Conservation (phyloP, 306 rosid species). For the Chamaecrista fasciculata region DNA sequence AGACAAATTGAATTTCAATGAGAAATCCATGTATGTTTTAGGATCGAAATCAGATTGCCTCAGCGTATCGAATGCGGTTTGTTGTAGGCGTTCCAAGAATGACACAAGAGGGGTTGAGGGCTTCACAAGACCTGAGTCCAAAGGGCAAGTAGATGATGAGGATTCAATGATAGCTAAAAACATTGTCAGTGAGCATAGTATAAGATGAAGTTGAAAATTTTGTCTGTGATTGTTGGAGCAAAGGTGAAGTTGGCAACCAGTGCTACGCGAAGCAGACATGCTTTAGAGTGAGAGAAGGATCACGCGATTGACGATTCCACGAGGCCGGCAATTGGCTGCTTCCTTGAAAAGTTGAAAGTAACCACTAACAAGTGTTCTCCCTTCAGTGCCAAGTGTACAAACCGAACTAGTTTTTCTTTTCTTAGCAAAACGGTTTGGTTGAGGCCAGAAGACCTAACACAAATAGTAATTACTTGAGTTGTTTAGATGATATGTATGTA, state of each 20-base stretch:
- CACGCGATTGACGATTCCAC: too few species aligned
- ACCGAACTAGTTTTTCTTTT: too few species aligned
- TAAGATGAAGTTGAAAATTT: not conserved
- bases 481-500: too few species aligned
- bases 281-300: not conserved
- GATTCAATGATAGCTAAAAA: slow-evolving; percentile 13
- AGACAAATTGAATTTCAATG: slow-evolving; percentile 48
- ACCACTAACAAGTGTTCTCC: too few species aligned
- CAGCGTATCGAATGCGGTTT: slow-evolving; percentile 48
- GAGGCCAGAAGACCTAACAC: too few species aligned
- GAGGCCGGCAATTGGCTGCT: too few species aligned
- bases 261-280: not conserved
- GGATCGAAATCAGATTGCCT: slow-evolving; percentile 54
- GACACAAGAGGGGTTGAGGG: slow-evolving; percentile 55
- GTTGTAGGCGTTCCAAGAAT: slow-evolving; percentile 60
- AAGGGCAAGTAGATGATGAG: not conserved
- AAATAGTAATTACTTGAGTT: too few species aligned
- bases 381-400: too few species aligned
- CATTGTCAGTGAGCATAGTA: slow-evolving; percentile 1
- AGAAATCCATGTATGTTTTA: slow-evolving; percentile 70
- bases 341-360: too few species aligned
- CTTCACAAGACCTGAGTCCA: slow-evolving; percentile 21
- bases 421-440: too few species aligned
- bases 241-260: not conserved
- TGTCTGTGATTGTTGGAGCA: not conserved